Conservation (phyloP, 2,329 filamentous ascomycete species). For the Exophiala sideris region DNA sequence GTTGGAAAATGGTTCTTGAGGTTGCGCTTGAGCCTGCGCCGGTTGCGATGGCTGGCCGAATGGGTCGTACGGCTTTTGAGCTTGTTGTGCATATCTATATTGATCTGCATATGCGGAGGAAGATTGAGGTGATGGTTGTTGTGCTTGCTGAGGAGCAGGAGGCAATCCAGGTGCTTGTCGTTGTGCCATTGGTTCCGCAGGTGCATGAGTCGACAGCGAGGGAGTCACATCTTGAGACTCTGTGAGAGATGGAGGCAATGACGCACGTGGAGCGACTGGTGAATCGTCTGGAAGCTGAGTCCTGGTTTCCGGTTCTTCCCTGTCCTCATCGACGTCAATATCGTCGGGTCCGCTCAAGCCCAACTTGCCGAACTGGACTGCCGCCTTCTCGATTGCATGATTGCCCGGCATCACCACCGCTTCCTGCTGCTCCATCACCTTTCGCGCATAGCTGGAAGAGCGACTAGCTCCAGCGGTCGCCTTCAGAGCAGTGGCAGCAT, state of each 20-base stretch:
- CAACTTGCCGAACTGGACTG: slow-evolving; percentile 95
- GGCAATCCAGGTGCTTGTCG: slow-evolving; percentile 62
- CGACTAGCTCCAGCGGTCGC: slow-evolving; percentile 63
- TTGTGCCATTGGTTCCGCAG: slow-evolving; percentile 47
- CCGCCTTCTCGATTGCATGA: slow-evolving; percentile 86
- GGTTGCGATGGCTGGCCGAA: slow-evolving; percentile 72
- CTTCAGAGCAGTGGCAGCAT: slow-evolving; percentile 77
- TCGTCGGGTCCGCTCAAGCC: slow-evolving; percentile 79
- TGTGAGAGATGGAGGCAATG: slow-evolving; percentile 69
- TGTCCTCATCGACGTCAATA: slow-evolving; percentile 82
- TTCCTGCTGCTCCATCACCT: slow-evolving; percentile 91
- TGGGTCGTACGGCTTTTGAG: slow-evolving; percentile 81
- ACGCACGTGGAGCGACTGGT: slow-evolving; percentile 79
- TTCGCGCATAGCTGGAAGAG: slow-evolving; percentile 76
- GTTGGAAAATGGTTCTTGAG: slow-evolving; percentile 55
- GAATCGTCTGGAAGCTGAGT: slow-evolving; percentile 91
- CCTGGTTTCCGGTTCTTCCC: slow-evolving; percentile 92
- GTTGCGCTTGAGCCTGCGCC: slow-evolving; percentile 58
- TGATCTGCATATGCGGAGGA: slow-evolving; percentile 46
- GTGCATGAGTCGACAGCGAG: slow-evolving; percentile 32
- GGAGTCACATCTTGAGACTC: slow-evolving; percentile 42
- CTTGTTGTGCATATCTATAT: slow-evolving; percentile 44
- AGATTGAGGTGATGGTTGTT: slow-evolving; percentile 44
- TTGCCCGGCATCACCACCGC: slow-evolving; percentile 98
- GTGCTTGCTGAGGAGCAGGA: slow-evolving; percentile 52